These are phyloP conservation scores for Colletotrichum siamense DNA, from an alignment of 2,329 filamentous ascomycete species.

Conservation along the genomic window DNA sequence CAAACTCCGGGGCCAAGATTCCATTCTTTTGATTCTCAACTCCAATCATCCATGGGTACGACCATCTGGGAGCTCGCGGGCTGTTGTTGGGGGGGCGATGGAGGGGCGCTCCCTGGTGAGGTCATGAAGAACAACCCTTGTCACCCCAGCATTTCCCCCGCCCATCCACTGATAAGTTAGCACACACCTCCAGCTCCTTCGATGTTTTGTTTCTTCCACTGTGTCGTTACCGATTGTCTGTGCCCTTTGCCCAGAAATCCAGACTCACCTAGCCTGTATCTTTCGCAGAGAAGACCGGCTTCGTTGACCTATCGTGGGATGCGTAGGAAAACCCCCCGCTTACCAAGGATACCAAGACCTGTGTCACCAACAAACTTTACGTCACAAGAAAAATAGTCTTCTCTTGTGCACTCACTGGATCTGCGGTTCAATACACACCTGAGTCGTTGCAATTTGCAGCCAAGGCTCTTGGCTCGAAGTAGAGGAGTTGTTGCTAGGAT, in stretches of 20 bases:
- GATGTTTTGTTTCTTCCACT: background rate
- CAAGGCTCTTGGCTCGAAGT: conserved; percentile 5
- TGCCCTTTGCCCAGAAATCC: background rate
- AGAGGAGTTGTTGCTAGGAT: background rate
- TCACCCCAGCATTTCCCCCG: background rate
- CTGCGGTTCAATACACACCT: background rate
- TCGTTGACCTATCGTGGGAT: background rate
- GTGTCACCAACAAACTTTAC: background rate
- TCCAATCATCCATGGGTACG: background rate
- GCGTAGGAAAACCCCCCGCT: background rate
- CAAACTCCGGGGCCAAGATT: background rate
- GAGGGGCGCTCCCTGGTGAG: background rate
- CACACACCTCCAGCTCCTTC: background rate
- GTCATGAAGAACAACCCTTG: background rate
- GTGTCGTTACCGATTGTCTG: background rate
- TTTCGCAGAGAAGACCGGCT: background rate
- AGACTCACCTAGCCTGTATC: background rate
- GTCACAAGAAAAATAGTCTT: background rate
- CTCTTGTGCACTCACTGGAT: background rate
- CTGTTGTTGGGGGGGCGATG: background rate
- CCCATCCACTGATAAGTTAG: conserved; percentile 9
- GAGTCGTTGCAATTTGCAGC: background rate
- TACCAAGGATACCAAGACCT: conserved; percentile 16
- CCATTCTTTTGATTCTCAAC: background rate
- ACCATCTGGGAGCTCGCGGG: background rate